Evolutionary conservation across 352 stramenopile species (phyloP), one percentile per base, ranked within the genome.

Genomic region (Globisporangium heterothallicum): DNA sequence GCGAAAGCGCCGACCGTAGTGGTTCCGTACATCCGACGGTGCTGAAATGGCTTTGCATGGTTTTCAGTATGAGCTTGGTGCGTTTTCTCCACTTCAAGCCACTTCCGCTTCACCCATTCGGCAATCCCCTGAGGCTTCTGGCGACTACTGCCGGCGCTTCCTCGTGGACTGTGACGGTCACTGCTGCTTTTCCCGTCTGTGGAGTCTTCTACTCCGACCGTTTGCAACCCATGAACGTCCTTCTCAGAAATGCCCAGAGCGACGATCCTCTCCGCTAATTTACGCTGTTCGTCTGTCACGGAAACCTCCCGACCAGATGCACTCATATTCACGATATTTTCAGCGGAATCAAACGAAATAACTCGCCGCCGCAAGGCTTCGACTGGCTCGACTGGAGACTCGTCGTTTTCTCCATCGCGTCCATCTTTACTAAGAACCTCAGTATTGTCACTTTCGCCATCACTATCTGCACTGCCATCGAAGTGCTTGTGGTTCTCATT

Each of bases 1-100:
- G 83, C 78, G 66, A 94, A 94, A 3, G 83, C 83, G 1, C 83
- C 83, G 8, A 94, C 83, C 0, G 83, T 94, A 5, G 73, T 86
- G 0, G 80, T 94, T 19, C 76, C 83, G 45, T 90, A 88, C 74
- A 94, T 82, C 22, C 66, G 66, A 32, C 83, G 63, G 8, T 74
- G 65, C 22, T 70, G 53, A 63, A 90, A 91, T 1, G 75, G 71
- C 14, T 53, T 38, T 5, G 42, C 46, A 10, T 36, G 32, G 38
- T 25, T 63, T 30, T 49, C 49, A 8, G 42, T 42, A 16, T 43
- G 46, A 2, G 27, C 21, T 18, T 55, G 50, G 3, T 36, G 40
- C n/a, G 54, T 46, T 19, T 24, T 26, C 40, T 54, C 29, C 19
- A 61, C 44, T 43, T 55, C n/a, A 42, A 34, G 46, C 58, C 46